Conservation (phyloP, 441 rosid genomes). For the Gossypium trilobum region DNA sequence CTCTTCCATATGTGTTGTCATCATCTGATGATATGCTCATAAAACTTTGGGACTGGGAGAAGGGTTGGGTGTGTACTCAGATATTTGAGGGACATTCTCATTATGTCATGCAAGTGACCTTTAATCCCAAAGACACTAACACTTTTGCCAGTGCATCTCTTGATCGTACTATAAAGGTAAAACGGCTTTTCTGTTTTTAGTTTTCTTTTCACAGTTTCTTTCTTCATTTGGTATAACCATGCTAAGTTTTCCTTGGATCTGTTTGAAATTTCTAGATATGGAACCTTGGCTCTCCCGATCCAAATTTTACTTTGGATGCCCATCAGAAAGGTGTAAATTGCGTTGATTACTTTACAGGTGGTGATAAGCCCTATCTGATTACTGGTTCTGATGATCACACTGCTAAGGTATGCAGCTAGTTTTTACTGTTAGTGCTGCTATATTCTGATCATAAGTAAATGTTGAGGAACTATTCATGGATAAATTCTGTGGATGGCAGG, state of each 20-base stretch:
- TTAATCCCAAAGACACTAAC: constrained; percentile 62
- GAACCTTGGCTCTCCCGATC: constrained; percentile 92
- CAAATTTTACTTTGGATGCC: constrained; percentile 83
- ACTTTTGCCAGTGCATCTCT: constrained; percentile 87
- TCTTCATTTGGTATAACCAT: constrained; percentile 7
- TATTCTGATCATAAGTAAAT: constrained; percentile 5
- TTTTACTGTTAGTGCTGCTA: background rate
- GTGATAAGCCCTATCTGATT: constrained; percentile 78
- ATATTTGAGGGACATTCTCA: constrained; percentile 80
- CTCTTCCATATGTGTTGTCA: constrained; percentile 68
- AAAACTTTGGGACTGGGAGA: constrained; percentile 96
- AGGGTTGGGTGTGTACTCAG: constrained; percentile 76
- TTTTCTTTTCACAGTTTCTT: background rate
- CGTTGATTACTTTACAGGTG: constrained; percentile 83
- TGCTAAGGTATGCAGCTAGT: constrained; percentile 56
- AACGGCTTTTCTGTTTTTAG: constrained; percentile 1
- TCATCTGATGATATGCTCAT: constrained; percentile 81
- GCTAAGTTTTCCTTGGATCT: constrained; percentile 14
- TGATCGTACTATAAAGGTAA: constrained; percentile 72
- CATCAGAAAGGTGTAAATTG: constrained; percentile 94
- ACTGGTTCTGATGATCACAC: constrained; percentile 96
- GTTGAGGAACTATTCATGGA: constrained; percentile 13
- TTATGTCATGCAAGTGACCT: constrained; percentile 78
- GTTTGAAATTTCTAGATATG: constrained; percentile 47
- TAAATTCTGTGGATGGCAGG: constrained; percentile 27